Conservation (phyloP, 768 basidiomycete genomes). For the Porpolomopsis calyptriformis region DNA sequence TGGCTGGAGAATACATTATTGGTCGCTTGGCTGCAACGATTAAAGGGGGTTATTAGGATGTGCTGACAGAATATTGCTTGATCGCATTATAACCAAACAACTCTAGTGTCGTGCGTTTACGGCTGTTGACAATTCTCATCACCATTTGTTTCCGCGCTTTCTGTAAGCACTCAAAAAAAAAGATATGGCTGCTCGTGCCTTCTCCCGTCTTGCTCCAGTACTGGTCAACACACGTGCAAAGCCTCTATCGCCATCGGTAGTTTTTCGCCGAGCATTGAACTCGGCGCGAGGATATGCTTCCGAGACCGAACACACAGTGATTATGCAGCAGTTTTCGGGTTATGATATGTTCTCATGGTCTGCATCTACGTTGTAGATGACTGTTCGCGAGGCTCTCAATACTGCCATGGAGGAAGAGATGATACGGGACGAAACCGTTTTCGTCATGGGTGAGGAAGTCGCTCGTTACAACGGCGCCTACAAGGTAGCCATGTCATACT, state of each 20-base stretch:
- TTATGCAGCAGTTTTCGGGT: neutral
- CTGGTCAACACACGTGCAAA: slow-evolving; percentile 40
- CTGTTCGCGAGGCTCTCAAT: slow-evolving; percentile 96
- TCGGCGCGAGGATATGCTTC: slow-evolving; percentile 55
- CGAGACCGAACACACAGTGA: slow-evolving; percentile 36
- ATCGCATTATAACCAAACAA: too few species aligned
- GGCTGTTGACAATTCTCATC: too few species aligned
- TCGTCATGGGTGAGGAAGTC: slow-evolving; percentile 95
- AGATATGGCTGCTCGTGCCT: slow-evolving; percentile 53
- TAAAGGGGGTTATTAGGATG: too few species aligned
- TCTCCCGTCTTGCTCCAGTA: slow-evolving; percentile 54
- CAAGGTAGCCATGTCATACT: slow-evolving; percentile 46
- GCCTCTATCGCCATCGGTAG: slow-evolving; percentile 31
- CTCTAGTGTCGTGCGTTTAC: too few species aligned
- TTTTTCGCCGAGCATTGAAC: slow-evolving; percentile 32
- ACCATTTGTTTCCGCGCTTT: slow-evolving; percentile 8
- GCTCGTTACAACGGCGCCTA: slow-evolving; percentile 97
- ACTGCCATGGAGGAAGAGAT: slow-evolving; percentile 99
- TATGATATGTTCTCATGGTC: neutral
- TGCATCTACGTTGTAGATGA: slow-evolving; percentile 57
- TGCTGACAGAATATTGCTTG: too few species aligned
- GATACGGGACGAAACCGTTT: slow-evolving; percentile 89
- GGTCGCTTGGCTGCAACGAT: slow-evolving; percentile 45
- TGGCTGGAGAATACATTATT: slow-evolving; percentile 68
- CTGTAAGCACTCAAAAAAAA: slow-evolving; percentile 17